phyloP scores from a whole-genome alignment of 352 stramenopile genomes.

The Globisporangium cystogenes region DNA sequence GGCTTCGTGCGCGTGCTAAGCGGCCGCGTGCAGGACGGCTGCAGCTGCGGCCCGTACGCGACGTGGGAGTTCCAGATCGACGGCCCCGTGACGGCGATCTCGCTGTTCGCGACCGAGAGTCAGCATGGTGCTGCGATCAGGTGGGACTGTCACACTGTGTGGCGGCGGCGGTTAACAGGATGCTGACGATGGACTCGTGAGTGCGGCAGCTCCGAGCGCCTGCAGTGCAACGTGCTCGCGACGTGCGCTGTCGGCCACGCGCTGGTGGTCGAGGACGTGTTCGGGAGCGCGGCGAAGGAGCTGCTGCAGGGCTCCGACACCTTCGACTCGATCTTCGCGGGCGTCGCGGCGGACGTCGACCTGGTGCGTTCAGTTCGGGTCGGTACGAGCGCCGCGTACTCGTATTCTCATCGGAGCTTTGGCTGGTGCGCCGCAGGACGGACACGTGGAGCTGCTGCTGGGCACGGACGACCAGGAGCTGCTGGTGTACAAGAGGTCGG shows the following conservation, averaged over 20 bases:
- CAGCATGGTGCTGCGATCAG: not conserved
- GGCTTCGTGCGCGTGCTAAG: constrained; percentile 51
- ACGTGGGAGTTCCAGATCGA: constrained; percentile 49
- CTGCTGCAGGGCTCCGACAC: constrained; percentile 36
- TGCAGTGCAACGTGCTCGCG: constrained; percentile 51
- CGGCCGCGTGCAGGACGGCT: constrained; percentile 22
- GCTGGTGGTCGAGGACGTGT: constrained; percentile 49
- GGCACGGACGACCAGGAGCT: constrained; percentile 55
- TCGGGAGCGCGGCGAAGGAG: constrained; percentile 15
- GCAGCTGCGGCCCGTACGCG: constrained; percentile 39
- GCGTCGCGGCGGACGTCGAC: constrained; percentile 47
- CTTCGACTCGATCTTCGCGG: constrained; percentile 64
- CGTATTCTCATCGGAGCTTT: not conserved
- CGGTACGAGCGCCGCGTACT: too few species aligned
- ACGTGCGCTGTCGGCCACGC: constrained; percentile 58
- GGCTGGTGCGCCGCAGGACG: constrained; percentile 29
- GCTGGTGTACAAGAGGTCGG: constrained; percentile 43
- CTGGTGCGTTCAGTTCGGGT: constrained; percentile 29
- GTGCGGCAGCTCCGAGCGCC: not conserved
- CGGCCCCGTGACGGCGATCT: constrained; percentile 53
- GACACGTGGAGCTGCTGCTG: constrained; percentile 46
- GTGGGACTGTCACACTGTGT: too few species aligned
- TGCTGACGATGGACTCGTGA: not conserved
- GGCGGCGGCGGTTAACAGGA: too few species aligned
- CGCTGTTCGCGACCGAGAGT: constrained; percentile 27